phyloP scores from a whole-genome alignment of 305 asterid genomes.

The Plantago rigida region DNA sequence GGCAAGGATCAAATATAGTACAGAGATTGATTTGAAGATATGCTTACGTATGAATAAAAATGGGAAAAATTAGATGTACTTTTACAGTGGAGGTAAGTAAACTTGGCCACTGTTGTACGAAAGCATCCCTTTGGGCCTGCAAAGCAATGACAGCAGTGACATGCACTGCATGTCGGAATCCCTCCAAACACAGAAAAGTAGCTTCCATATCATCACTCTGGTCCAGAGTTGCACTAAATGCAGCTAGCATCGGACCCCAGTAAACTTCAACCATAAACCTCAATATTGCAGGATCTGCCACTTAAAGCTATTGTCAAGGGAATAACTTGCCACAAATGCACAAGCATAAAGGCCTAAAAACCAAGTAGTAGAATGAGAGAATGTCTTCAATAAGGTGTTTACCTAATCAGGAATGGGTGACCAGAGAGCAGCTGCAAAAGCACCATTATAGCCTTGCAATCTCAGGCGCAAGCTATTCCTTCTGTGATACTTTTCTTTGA shows the following conservation, averaged over 20 bases:
- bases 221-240: slow-evolving; percentile 90
- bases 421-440: slow-evolving; percentile 9
- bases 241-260: slow-evolving; percentile 99
- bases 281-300: slow-evolving; percentile 80
- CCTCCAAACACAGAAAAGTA: slow-evolving; percentile 84
- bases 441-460: slow-evolving; percentile 9
- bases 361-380: no score
- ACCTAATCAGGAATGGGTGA: slow-evolving; percentile 1
- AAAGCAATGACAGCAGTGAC: slow-evolving; percentile 85
- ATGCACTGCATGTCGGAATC: slow-evolving; percentile 89
- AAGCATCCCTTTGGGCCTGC: slow-evolving; percentile 98
- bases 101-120: slow-evolving; percentile 96
- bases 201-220: slow-evolving; percentile 94
- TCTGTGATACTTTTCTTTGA: slow-evolving; percentile 8
- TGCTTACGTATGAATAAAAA: slow-evolving; percentile 17
- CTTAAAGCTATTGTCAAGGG: slow-evolving; percentile 20
- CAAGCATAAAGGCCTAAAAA: no score
- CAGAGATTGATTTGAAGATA: slow-evolving; percentile 14
- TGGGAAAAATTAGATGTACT: slow-evolving; percentile 41
- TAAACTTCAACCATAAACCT: slow-evolving; percentile 96
- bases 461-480: slow-evolving; percentile 13
- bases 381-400: neutral
- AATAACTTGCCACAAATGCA: no score
- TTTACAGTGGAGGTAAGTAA: slow-evolving; percentile 94
- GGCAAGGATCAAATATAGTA: neutral